Evolutionary conservation across 306 rosid genomes (phyloP).

Genomic region (Glycine tomentella): DNA sequence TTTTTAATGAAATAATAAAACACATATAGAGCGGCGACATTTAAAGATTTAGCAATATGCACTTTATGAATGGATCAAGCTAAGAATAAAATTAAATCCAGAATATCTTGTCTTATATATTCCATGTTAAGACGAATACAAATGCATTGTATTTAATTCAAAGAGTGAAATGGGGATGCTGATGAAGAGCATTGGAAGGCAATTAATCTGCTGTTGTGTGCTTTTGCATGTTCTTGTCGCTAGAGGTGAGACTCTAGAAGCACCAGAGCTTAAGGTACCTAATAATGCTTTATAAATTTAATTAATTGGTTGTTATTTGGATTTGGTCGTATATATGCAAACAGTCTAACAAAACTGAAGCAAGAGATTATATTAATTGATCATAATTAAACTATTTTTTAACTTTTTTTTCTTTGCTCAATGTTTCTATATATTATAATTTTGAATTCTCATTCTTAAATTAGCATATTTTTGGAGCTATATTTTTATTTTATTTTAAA

Average conservation of each 20-base stretch:
- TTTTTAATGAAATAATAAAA: conserved; percentile 5
- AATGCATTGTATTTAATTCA: conserved; percentile 16
- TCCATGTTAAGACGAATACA: background rate
- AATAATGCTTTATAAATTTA: background rate
- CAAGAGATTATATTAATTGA: background rate
- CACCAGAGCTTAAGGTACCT: conserved; percentile 58
- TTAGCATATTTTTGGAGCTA: too few species aligned
- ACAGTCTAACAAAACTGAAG: background rate
- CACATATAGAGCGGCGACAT: conserved; percentile 11
- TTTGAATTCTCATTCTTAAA: background rate
- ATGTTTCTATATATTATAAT: background rate
- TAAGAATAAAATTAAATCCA: conserved; percentile 53
- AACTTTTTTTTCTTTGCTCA: background rate
- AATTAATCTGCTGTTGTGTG: conserved; percentile 42
- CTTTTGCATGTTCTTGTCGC: conserved; percentile 51
- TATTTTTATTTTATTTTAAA: too few species aligned
- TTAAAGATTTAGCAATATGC: conserved; percentile 43
- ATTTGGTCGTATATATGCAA: background rate
- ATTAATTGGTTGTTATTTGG: background rate
- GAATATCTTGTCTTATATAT: conserved; percentile 33
- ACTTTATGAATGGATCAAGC: conserved; percentile 58
- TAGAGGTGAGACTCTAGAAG: conserved; percentile 51
- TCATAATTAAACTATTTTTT: background rate
- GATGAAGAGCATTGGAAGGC: conserved; percentile 28
- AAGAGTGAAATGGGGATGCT: conserved; percentile 26